A percentile compares a stretch with the other conserved stretches of the same genome.
Evolutionary conservation across 495 filamentous ascomycete genomes (phyloP).

Genomic region (Talaromyces ruber): DNA sequence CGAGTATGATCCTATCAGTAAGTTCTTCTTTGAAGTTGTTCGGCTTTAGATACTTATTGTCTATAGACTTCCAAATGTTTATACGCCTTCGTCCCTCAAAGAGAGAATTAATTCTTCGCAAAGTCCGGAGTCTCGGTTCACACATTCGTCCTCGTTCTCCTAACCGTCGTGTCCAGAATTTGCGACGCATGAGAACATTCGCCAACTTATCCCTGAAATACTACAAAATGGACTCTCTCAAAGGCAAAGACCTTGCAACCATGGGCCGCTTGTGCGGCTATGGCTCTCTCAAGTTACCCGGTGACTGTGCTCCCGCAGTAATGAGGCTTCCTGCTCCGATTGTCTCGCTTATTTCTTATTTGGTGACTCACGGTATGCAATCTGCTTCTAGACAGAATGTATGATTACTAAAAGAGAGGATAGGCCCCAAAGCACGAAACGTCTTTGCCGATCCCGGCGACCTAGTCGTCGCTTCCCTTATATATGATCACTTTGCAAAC

Average conservation of each 20-base stretch:
- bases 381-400: background rate
- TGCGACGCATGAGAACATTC: constrained; percentile 38
- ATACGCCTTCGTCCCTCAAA: background rate
- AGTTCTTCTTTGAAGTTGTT: background rate
- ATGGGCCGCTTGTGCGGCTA: constrained; percentile 68
- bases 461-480: constrained; percentile 18
- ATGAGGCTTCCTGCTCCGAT: constrained; percentile 67
- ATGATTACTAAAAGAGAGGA: constrained; percentile 24
- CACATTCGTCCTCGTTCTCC: constrained; percentile 10
- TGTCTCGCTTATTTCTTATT: constrained; percentile 58
- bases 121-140: constrained; percentile 21
- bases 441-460: constrained; percentile 28
- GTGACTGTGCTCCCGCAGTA: constrained; percentile 53
- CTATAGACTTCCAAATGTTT: constrained; percentile 1
- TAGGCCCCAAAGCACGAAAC: constrained; percentile 16
- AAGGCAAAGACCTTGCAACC: constrained; percentile 52
- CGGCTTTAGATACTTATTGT: background rate
- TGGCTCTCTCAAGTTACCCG: constrained; percentile 57
- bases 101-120: constrained; percentile 17
- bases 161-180: constrained; percentile 33
- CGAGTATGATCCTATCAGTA: constrained; percentile 6
- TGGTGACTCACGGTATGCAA: constrained; percentile 56
- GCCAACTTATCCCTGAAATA: constrained; percentile 17
- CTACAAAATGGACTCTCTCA: constrained; percentile 46
- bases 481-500: constrained; percentile 31